Percentiles rank a stretch among this genome's conserved stretches.
phyloP scores from a whole-genome alignment of 192 early-diverging fungal genomes.

The Coemansia sp. region DNA sequence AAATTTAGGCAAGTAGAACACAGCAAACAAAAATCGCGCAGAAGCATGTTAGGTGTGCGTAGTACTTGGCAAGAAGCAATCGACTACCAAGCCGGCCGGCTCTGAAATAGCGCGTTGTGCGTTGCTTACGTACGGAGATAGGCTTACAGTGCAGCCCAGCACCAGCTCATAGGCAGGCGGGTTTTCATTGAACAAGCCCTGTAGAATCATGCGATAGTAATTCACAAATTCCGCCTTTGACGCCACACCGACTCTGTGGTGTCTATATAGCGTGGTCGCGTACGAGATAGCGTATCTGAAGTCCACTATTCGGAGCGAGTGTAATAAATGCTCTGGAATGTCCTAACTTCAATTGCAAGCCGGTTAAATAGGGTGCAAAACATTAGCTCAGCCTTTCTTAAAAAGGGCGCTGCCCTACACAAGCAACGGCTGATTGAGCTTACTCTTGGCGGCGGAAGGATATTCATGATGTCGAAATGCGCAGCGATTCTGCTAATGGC shows the following conservation, averaged over 20 bases:
- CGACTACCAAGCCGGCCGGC: neutral
- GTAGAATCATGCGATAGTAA: neutral
- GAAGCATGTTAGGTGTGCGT: no score
- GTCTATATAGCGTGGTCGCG: neutral
- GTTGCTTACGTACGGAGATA: neutral
- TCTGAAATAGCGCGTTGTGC: neutral
- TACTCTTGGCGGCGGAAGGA: conserved; percentile 1
- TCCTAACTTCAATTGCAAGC: neutral
- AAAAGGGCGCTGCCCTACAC: no score
- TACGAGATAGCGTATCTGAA: conserved; percentile 11
- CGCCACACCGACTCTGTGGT: neutral
- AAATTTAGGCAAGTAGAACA: neutral
- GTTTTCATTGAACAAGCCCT: neutral
- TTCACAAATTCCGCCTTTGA: conserved; percentile 3
- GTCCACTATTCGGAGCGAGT: conserved; percentile 22
- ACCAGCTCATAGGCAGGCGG: neutral
- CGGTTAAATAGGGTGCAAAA: no score
- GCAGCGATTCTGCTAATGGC: neutral
- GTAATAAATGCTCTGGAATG: neutral
- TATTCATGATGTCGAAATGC: neutral
- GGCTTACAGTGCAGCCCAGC: neutral
- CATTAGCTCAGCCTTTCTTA: no score
- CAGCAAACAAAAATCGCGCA: no score
- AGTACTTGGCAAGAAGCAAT: no score
- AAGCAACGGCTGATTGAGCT: no score